Evolutionary conservation across 202 grass and related monocot species (phyloP).

Genomic region (Eragrostis tef): DNA sequence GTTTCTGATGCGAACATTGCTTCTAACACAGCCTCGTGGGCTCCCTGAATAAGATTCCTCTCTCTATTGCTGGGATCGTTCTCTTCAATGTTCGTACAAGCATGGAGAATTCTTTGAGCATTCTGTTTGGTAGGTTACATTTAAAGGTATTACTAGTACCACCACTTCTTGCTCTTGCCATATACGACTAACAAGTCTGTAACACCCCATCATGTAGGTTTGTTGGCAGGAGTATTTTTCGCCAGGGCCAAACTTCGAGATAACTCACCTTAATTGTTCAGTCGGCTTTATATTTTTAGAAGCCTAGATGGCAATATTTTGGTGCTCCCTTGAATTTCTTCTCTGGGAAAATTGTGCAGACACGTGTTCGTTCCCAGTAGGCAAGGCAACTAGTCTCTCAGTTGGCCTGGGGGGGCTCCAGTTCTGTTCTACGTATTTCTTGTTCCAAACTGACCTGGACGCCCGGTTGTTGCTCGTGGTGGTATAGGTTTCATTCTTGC

Average conservation of each 20-base stretch:
- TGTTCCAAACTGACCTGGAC: constrained; percentile 22
- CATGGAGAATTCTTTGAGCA: constrained; percentile 84
- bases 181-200: neutral
- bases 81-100: constrained; percentile 91
- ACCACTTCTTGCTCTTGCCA: neutral
- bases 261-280: constrained; percentile 40
- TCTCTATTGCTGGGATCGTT: constrained; percentile 83
- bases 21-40: constrained; percentile 77
- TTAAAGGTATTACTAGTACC: neutral
- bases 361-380: constrained; percentile 33
- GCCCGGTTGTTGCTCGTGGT: constrained; percentile 25
- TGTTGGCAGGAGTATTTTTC: constrained; percentile 87
- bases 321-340: neutral
- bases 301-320: neutral
- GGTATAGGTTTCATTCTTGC: constrained; percentile 49
- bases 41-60: constrained; percentile 97
- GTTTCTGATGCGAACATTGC: constrained; percentile 35
- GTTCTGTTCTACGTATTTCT: neutral
- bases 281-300: neutral
- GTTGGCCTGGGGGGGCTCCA: constrained; percentile 17
- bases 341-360: constrained; percentile 46
- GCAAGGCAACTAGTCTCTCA: neutral
- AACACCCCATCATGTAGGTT: constrained; percentile 50
- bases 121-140: constrained; percentile 72
- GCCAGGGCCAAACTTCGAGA: constrained; percentile 76